phyloP scores from a whole-genome alignment of 768 basidiomycete genomes.

The Clavaria fumosa region DNA sequence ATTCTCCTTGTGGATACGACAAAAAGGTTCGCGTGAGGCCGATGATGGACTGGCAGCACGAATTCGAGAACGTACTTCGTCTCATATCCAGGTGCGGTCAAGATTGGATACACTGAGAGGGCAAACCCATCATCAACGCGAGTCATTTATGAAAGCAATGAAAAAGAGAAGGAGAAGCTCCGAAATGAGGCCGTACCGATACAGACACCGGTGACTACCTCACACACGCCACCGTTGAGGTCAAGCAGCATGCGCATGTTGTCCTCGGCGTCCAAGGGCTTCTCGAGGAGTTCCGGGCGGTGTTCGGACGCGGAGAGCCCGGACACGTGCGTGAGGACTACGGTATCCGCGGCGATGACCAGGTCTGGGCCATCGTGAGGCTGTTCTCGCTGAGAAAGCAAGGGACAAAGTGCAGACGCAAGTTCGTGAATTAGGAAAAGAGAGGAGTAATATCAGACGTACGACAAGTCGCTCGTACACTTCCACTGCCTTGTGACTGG shows the following conservation, averaged over 20 bases:
- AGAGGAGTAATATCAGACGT: no score
- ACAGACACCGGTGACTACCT: constrained; percentile 84
- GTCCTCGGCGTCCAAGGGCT: constrained; percentile 65
- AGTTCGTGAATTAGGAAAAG: not conserved
- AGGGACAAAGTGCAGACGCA: not conserved
- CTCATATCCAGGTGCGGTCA: constrained; percentile 62
- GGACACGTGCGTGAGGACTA: constrained; percentile 67
- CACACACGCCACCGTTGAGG: constrained; percentile 73
- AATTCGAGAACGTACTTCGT: constrained; percentile 34
- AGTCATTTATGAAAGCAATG: not conserved
- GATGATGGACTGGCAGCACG: not conserved
- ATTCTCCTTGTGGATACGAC: constrained; percentile 36
- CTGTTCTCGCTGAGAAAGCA: constrained; percentile 25
- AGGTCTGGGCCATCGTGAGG: constrained; percentile 64
- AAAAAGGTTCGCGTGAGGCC: constrained; percentile 1
- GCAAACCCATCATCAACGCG: not conserved
- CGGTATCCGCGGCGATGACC: constrained; percentile 89
- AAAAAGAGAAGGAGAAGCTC: not conserved
- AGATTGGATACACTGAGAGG: constrained; percentile 46
- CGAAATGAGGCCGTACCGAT: constrained; percentile 39
- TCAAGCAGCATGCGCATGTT: constrained; percentile 79
- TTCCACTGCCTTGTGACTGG: constrained; percentile 68
- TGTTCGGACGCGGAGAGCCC: constrained; percentile 37
- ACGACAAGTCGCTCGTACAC: constrained; percentile 77
- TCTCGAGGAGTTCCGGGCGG: constrained; percentile 74